A percentile compares a stretch with the other conserved stretches of the same genome.
Evolutionary conservation across 1,284 basidiomycete species (phyloP).

Genomic region (Hymenochaete sp.): DNA sequence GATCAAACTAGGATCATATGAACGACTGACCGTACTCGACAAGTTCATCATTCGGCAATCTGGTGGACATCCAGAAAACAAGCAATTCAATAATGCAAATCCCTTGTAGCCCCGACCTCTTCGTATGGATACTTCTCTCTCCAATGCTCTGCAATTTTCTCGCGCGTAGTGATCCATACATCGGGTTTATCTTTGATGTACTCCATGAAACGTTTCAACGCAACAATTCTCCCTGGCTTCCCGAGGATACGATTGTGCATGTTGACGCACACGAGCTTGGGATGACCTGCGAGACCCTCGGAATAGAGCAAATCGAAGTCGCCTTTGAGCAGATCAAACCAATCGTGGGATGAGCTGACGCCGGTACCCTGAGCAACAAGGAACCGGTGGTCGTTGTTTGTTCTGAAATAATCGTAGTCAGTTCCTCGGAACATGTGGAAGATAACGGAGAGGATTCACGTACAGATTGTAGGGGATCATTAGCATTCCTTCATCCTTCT

Average conservation of each 20-base stretch:
- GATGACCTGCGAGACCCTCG: constrained; percentile 25
- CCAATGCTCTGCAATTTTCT: constrained; percentile 12
- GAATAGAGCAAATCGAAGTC: constrained; percentile 30
- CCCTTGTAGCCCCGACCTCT: neutral
- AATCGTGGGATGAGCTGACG: constrained; percentile 23
- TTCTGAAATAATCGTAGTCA: constrained; percentile 27
- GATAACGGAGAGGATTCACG: neutral
- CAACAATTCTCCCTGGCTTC: constrained; percentile 30
- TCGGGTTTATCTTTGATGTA: constrained; percentile 19
- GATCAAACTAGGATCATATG: too few species aligned
- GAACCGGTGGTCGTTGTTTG: constrained; percentile 31
- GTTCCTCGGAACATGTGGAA: too few species aligned
- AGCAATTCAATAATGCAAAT: constrained; percentile 1
- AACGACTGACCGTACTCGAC: too few species aligned
- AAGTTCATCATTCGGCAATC: too few species aligned
- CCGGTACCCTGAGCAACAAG: constrained; percentile 18
- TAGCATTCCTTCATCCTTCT: constrained; percentile 23
- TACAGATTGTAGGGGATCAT: constrained; percentile 22
- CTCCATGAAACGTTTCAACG: constrained; percentile 30
- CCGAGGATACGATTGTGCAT: constrained; percentile 32
- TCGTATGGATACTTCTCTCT: constrained; percentile 11
- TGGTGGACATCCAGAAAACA: too few species aligned
- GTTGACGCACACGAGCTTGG: constrained; percentile 34
- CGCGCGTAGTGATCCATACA: constrained; percentile 11
- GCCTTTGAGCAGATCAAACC: constrained; percentile 29